Conservation (phyloP, 2,329 filamentous ascomycete species). For the Volutella citrinella region DNA sequence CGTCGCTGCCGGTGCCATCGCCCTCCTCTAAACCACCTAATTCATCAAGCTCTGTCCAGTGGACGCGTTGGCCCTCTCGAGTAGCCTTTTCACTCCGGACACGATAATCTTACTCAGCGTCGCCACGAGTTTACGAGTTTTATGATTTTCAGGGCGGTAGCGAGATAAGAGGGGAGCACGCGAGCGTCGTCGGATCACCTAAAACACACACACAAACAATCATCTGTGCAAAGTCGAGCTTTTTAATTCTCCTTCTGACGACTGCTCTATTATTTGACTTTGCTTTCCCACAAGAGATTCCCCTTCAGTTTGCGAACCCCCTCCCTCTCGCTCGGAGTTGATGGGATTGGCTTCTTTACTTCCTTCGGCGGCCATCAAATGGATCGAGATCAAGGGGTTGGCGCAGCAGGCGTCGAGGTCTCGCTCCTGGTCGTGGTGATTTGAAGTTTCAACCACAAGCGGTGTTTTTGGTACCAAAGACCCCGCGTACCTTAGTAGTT, state of each 20-base stretch:
- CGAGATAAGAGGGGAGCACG: too few species aligned
- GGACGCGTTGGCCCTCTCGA: constrained; percentile 15
- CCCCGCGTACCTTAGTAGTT: constrained; percentile 18
- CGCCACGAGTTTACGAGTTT: constrained; percentile 33
- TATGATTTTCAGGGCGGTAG: constrained; percentile 21
- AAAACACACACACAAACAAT: constrained; percentile 9
- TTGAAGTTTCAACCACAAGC: too few species aligned
- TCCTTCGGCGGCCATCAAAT: constrained; percentile 6
- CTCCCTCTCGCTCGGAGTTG: constrained; percentile 26
- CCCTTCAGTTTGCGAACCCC: constrained; percentile 17
- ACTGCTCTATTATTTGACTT: constrained; percentile 19
- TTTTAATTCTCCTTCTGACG: constrained; percentile 23
- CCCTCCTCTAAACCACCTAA: constrained; percentile 33
- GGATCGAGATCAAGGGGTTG: constrained; percentile 15
- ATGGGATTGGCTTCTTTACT: constrained; percentile 25
- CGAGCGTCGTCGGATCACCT: too few species aligned
- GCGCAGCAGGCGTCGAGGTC: too few species aligned
- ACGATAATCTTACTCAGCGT: constrained; percentile 22
- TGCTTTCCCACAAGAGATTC: constrained; percentile 15
- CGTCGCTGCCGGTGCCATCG: constrained; percentile 32
- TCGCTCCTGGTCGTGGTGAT: too few species aligned
- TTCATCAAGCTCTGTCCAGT: constrained; percentile 22
- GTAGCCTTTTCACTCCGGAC: constrained; percentile 5
- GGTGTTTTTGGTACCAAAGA: constrained; percentile 15
- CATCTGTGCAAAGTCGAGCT: constrained; percentile 22